Conservation (phyloP, 2,329 filamentous ascomycete species). For the Fusarium nisikadoi region DNA sequence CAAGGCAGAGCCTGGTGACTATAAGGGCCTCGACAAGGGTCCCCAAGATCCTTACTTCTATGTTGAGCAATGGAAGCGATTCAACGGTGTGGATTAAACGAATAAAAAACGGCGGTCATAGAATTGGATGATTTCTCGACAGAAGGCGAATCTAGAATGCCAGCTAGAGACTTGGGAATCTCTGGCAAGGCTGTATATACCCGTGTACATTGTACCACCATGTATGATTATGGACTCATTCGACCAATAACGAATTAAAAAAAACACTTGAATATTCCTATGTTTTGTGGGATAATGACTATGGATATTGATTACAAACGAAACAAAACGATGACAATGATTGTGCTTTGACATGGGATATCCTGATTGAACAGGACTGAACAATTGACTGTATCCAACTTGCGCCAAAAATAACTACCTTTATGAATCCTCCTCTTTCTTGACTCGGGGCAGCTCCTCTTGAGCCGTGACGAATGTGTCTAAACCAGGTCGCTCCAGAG, state of each 20-base stretch:
- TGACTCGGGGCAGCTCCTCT: constrained; percentile 53
- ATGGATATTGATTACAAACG: constrained; percentile 11
- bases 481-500: constrained; percentile 52
- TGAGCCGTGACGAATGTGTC: constrained; percentile 68
- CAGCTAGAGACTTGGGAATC: constrained; percentile 26
- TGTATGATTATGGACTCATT: constrained; percentile 44
- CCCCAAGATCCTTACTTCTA: constrained; percentile 71
- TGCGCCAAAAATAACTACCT: constrained; percentile 19
- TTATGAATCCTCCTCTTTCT: constrained; percentile 27
- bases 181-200: constrained; percentile 46
- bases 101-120: background rate
- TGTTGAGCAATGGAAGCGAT: constrained; percentile 72
- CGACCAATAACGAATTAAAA: constrained; percentile 5
- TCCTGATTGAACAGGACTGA: constrained; percentile 18
- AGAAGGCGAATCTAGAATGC: constrained; percentile 5
- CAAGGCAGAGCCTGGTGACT: constrained; percentile 62
- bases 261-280: constrained; percentile 16
- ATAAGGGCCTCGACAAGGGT: constrained; percentile 63
- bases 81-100: constrained; percentile 69
- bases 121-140: background rate
- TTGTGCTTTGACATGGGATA: constrained; percentile 29
- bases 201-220: constrained; percentile 46
- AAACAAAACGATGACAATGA: constrained; percentile 23
- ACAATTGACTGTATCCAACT: constrained; percentile 30
- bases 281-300: constrained; percentile 5